Conservation (phyloP, 768 basidiomycete genomes). For the Suillus subaureus region DNA sequence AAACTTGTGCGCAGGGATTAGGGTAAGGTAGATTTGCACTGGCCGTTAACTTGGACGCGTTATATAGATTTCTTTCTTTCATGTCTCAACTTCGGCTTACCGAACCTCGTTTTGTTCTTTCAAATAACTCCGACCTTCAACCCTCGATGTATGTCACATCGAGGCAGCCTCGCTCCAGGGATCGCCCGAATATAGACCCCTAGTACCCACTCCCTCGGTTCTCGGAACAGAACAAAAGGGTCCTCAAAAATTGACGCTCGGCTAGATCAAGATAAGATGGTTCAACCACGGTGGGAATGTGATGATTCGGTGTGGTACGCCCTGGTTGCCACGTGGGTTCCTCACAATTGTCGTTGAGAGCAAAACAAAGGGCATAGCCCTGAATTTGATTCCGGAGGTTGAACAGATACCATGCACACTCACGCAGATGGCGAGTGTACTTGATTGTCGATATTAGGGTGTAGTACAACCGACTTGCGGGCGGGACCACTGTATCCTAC, state of each 20-base stretch:
- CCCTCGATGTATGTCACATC: slow-evolving; percentile 38
- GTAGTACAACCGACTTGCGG: not conserved
- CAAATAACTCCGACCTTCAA: slow-evolving; percentile 38
- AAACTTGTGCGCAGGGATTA: not conserved
- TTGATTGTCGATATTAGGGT: not conserved
- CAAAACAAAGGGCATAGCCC: slow-evolving; percentile 3
- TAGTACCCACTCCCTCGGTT: slow-evolving; percentile 21
- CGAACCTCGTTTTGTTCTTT: slow-evolving; percentile 45
- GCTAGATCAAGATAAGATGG: slow-evolving; percentile 12
- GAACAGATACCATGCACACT: not conserved
- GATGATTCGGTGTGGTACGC: slow-evolving; percentile 26
- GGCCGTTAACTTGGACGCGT: slow-evolving; percentile 5
- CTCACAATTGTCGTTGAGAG: slow-evolving; percentile 4
- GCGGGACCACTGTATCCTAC: not conserved
- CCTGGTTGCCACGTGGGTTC: slow-evolving; percentile 20
- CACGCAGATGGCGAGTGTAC: not conserved
- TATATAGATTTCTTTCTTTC: slow-evolving; percentile 42
- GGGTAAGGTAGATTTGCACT: slow-evolving; percentile 4
- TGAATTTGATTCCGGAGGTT: not conserved
- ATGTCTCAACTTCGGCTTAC: slow-evolving; percentile 41
- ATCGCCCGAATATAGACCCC: slow-evolving; percentile 18
- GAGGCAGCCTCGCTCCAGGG: slow-evolving; percentile 38
- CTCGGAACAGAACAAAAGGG: slow-evolving; percentile 16
- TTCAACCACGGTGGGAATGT: slow-evolving; percentile 31
- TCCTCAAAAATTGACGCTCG: slow-evolving; percentile 3